Evolutionary conservation across 73 alveolate species (phyloP), one percentile per base, ranked within the genome.

Genomic region (Tetrahymena thermophila): DNA sequence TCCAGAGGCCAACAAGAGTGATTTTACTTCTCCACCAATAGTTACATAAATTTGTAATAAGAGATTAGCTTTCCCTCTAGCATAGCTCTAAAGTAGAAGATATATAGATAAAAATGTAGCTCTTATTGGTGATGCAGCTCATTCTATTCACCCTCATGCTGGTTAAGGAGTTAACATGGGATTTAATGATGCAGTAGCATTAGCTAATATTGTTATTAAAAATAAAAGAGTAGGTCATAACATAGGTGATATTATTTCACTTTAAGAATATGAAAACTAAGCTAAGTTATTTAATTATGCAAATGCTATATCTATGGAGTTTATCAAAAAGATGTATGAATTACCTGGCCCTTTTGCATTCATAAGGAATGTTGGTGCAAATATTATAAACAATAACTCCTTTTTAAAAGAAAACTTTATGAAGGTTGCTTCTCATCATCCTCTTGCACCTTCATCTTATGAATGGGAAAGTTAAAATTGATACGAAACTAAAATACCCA

Each of bases 111-210:
- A 93, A n/a, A 97, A 98, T 94, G 96, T 97, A 37, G 99, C 99
- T 23, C 85, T 97, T 6, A 96, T 97, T 25, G 99, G 99, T 17
- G 99, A 97, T 95, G 99, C 99, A 19, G 99, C 99, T 43, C 97
- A 96, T 84, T 97, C 97, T 17, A 94, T 97, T 50, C 99, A 98
- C 94, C 99, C 99, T 8, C 50, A 97, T 95, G 98, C 99, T 42
- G 99, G 99, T 15, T 50, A 85, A 35, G 97, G 97, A 10, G 94
- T 95, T 94, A 95, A 95, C 89, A 95, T 95, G 97, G 97, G 97
- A n/a, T 43, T 95, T 16, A 85, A 89, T 95, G 97, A 95, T 95
- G 97, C 97, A 10, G 97, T 94, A 19, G 35, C 94, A 10, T 43
- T 95, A 58, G 97, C 97, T 10, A 95, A 95, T 55, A 43, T 57